A percentile compares a stretch with the other conserved stretches of the same genome.
These are phyloP conservation scores for Mycena olivaceomarginata DNA, from an alignment of 768 basidiomycete species.

Conservation along the genomic window DNA sequence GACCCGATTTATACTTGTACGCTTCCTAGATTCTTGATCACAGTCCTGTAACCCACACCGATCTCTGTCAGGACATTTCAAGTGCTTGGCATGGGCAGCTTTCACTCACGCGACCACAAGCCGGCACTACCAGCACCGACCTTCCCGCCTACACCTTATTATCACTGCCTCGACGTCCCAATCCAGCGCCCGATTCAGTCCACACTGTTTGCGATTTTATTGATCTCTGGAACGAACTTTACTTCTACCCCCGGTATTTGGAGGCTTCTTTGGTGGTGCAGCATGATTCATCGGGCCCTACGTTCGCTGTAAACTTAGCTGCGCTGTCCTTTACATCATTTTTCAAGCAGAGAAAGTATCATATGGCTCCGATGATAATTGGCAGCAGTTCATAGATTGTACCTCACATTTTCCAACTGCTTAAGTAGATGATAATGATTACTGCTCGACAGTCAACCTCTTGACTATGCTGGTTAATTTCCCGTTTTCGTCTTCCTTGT, in stretches of 20 bases:
- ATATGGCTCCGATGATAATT: no score
- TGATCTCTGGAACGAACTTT: constrained; percentile 39
- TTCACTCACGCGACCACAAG: constrained; percentile 12
- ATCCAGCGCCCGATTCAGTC: not conserved
- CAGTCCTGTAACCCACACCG: no score
- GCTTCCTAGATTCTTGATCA: not conserved
- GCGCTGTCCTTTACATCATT: not conserved
- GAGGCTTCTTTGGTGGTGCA: constrained; percentile 27
- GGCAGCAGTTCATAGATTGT: no score
- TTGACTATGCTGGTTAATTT: no score
- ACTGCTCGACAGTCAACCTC: no score
- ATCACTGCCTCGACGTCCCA: not conserved
- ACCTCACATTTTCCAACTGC: no score
- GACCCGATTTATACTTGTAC: not conserved
- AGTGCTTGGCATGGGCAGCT: constrained; percentile 40
- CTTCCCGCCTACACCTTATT: constrained; percentile 23
- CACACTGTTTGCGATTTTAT: constrained; percentile 35
- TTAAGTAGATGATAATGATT: no score
- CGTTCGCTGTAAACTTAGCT: constrained; percentile 14
- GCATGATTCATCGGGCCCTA: not conserved
- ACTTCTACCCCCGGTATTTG: constrained; percentile 38
- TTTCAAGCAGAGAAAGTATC: no score
- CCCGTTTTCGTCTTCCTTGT: no score
- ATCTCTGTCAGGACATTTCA: constrained; percentile 31
- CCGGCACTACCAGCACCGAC: not conserved